A percentile compares a stretch with the other conserved stretches of the same genome.
Conservation (phyloP, 2,329 filamentous ascomycete species). For the Aspergillus floridensis region DNA sequence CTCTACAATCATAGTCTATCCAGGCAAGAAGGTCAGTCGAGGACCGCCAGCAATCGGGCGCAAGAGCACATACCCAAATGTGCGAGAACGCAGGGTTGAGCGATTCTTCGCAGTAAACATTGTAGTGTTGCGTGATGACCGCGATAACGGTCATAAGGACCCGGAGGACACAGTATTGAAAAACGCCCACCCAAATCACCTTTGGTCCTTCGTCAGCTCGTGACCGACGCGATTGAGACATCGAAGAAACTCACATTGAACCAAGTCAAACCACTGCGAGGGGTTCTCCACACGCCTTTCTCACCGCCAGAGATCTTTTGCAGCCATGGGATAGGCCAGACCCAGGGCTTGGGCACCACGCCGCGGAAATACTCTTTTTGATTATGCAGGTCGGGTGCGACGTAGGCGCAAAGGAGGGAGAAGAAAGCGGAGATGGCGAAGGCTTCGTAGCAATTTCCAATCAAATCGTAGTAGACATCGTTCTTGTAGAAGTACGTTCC, state of each 20-base stretch:
- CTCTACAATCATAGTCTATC: constrained; percentile 65
- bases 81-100: constrained; percentile 77
- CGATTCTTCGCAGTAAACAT: constrained; percentile 74
- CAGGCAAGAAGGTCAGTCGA: constrained; percentile 7
- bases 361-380: constrained; percentile 79
- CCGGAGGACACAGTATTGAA: constrained; percentile 81
- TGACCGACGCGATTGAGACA: neutral
- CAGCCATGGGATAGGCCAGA: constrained; percentile 69
- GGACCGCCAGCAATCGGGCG: neutral
- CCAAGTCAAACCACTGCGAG: constrained; percentile 79
- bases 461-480: constrained; percentile 75
- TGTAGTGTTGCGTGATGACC: constrained; percentile 67
- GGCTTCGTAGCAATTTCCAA: constrained; percentile 84
- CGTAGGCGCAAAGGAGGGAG: constrained; percentile 75
- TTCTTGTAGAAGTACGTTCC: constrained; percentile 72
- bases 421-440: constrained; percentile 88
- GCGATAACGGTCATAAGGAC: constrained; percentile 76
- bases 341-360: constrained; percentile 68
- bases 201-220: constrained; percentile 7
- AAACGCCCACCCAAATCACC: constrained; percentile 70
- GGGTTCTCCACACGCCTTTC: constrained; percentile 68
- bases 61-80: constrained; percentile 64
- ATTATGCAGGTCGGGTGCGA: constrained; percentile 71
- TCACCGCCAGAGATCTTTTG: constrained; percentile 68
- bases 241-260: constrained; percentile 62